Conservation (phyloP, 2,329 filamentous ascomycete genomes). For the Fusarium nelsonii region DNA sequence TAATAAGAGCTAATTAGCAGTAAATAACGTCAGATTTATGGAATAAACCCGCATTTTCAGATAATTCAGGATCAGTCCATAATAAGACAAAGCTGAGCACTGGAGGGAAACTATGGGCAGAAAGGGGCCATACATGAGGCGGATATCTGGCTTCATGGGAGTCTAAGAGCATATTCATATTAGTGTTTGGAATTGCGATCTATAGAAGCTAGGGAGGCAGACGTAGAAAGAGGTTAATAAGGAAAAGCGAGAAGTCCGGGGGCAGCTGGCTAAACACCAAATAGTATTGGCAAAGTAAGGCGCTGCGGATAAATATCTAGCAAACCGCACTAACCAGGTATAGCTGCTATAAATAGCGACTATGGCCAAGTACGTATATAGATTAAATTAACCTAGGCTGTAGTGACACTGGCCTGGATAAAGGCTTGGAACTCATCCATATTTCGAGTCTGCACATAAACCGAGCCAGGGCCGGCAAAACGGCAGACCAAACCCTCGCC, state of each 20-base stretch:
- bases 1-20: not conserved
- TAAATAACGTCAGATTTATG: not conserved
- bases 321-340: not conserved
- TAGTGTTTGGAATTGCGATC: not conserved
- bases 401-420: not conserved
- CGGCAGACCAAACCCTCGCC: not conserved
- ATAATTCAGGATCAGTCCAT: not conserved
- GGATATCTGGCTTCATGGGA: not conserved
- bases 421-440: not conserved
- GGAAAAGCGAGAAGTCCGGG: not conserved
- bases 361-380: not conserved
- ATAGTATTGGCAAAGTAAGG: not conserved
- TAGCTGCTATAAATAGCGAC: not conserved
- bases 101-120: not conserved
- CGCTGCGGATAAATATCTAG: not conserved
- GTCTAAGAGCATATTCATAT: not conserved
- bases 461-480: not conserved
- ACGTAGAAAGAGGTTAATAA: not conserved
- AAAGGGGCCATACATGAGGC: not conserved
- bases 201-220: not conserved
- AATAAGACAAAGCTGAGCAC: not conserved
- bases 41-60: not conserved
- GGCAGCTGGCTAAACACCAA: not conserved
- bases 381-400: not conserved
- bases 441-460: not conserved